Base-by-base conservation (phyloP, 371 early-diverging fungal genomes). In the Mucor irregularis region DNA sequence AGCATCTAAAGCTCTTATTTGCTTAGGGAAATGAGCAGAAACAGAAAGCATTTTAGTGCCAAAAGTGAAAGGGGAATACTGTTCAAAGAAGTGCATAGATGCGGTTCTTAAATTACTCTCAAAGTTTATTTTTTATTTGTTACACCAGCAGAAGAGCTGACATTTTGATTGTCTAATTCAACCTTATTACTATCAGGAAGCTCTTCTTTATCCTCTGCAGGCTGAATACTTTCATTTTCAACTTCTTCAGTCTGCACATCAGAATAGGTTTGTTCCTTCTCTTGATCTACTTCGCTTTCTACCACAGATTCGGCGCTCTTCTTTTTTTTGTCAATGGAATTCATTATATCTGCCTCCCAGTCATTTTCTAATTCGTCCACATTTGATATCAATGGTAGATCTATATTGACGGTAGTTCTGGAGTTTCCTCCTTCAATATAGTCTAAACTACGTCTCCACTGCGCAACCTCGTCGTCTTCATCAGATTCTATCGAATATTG, bases 371-470 rank as follows among this genome's bases (percentile, higher is more conserved):
- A 11, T 26, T 37, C 43, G 22, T 50, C 51, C 3, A 37, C 34
- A 21, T 44, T 35, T 19, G 45, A 43, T 19, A 51, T 34, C 50
- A 51, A 44, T n/a, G 58, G 58, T 24, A 58, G 19, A 35, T 50
- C 26, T 16, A 50, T 58, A 44, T 58, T 37, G 16, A 58, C 13
- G 3, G 49, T 39, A 39, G 49, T 16, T n/a, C n/a, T n/a, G 13
- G 31, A 25, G 17, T 43, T 21, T 44, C 17, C 43, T 43, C 28
- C 35, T 3, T 25, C 53, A 22, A 50, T 30, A 24, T 33, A 35
- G 30, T 58, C 51, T 21, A 43, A 13, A 25, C 58, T 58, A 45
- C 38, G 26, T 58, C 58, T 44, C 58, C 58, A 45, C n/a, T 58
- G 38, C 19, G 26, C 29, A 19, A 1, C 5, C 16, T 30, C 3